Evolutionary conservation across 257 asterid genomes (phyloP).

Genomic region (Solanum sejunctum): DNA sequence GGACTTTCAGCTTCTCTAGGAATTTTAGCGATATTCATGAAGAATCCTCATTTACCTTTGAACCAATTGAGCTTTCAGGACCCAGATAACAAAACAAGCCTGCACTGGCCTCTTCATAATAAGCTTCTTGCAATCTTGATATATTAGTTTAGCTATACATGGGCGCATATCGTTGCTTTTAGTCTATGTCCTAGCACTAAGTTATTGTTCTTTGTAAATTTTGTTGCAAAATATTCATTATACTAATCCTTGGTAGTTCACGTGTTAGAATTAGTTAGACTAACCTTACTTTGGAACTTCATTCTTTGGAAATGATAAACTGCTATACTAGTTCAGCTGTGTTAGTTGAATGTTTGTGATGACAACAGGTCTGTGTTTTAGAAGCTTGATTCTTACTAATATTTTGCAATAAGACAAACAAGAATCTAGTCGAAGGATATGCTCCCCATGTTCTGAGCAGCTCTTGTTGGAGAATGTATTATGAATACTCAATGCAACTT

Average conservation of each 20-base stretch:
- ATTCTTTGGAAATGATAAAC: not conserved
- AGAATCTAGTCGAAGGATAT: not conserved
- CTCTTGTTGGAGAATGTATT: not conserved
- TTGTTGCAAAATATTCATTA: not conserved
- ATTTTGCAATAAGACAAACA: not conserved
- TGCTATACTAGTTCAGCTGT: not conserved
- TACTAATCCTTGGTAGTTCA: not conserved
- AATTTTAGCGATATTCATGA: conserved; percentile 43
- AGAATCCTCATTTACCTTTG: conserved; percentile 62
- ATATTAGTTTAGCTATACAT: not conserved
- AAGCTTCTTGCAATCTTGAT: not conserved
- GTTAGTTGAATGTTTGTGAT: not conserved
- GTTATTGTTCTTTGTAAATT: not conserved
- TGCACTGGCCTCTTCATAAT: not conserved
- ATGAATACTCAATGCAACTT: not conserved
- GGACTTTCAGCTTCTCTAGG: conserved; percentile 52
- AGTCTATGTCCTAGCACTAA: not conserved
- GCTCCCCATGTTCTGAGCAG: not conserved
- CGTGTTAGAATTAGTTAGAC: not conserved
- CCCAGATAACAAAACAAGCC: conserved; percentile 34
- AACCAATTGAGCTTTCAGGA: conserved; percentile 91
- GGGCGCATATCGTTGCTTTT: not conserved
- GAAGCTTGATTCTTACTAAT: not conserved
- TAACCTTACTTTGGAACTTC: not conserved
- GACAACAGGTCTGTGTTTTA: not conserved